Base-by-base conservation (phyloP, 1,284 basidiomycete genomes). In the Melampsora larici-populina region DNA sequence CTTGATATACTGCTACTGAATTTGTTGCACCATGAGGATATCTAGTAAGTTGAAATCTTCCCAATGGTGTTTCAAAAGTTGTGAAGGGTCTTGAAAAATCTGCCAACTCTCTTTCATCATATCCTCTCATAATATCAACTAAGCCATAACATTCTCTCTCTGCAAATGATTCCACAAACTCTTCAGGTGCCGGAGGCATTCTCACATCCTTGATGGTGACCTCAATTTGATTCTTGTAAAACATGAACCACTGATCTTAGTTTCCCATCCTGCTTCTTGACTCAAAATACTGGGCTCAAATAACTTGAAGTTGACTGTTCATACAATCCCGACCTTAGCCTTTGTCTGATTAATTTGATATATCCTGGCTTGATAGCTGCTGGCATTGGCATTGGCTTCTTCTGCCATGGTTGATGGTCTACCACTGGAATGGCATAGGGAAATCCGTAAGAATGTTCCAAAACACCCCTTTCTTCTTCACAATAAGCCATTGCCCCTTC, bases 281-380 rank as follows among this genome's bases (percentile, higher is more conserved):
- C 43, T 31, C 36, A 73, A 73, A 73, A 6, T n/a, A 74, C 71
- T 31, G 46, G 62, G 31, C 62, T 74, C 26, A 48, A 70, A 55
- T 18, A 55, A 55, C 48, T 51, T 21, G 48, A 49, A 51, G 67
- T 69, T 63, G 36, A 65, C n/a, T 73, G 58, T 43, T 73, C n/a
- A 18, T 73, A 63, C 8, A 73, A 24, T 17, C 71, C 71, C 0
- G 58, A 64, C 24, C 71, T 3, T 29, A 73, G 24, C 31, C 36
- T 2, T 62, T 65, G 58, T 43, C 43, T 0, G 11, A 72, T 21
- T 46, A 72, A 9, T 36, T 72, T n/a, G 1, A 24, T 72, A 4
- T 60, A 63, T 2, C 13, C 13, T 2, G 17, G n/a, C 6, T 21
- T 17, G 29, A 73, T 73, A 15, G 62, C 13, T 11, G 2, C 48